Base-by-base conservation (phyloP, 495 filamentous ascomycete species). In the Penicillium crystallinum region DNA sequence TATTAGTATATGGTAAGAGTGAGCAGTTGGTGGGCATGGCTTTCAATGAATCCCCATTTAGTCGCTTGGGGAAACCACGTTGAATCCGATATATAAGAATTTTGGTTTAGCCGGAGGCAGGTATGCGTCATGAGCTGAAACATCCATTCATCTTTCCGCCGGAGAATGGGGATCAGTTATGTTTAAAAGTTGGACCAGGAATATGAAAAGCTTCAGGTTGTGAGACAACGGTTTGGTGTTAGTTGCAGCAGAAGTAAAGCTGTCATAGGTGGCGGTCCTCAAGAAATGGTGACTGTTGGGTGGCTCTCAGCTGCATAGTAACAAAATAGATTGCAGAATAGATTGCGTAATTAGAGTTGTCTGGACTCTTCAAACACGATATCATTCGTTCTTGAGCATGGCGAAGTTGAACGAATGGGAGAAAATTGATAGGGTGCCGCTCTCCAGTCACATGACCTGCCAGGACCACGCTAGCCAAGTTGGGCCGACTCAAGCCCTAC, bases 401-500 rank as follows among this genome's bases (percentile, higher is more conserved):
- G 6, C 21, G 15, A 3, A 22, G n/a, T 35, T 25, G 45, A 25
- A 29, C n/a, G 34, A 29, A 17, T 9, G 33, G 23, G 25, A 38
- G 38, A 17, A 48, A 37, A 48, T 15, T 37, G 46, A 18, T 37
- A 30, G 46, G 46, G 21, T 37, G 21, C 15, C 6, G 46, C 27
- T 5, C 3, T 1, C 17, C 1, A 3, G 19, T 48, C 46, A 48
- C 46, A 37, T 48, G 46, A 48, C 4, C 14, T 18, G 1, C 0
- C 14, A 23, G 38, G 27, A 14, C 11, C 10, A 21, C 34, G 3
- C 33, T 35, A 48, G 12, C 25, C 34, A 3, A 22, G 8, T 27
- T 17, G 4, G 11, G 56, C 44, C 22, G 43, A 53, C 46, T 43
- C 19, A 42, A 49, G 41, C 25, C 30, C 17, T 19, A 30, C 30